phyloP scores from a whole-genome alignment of 2,329 filamentous ascomycete species.

The Plectosphaerella sp. region DNA sequence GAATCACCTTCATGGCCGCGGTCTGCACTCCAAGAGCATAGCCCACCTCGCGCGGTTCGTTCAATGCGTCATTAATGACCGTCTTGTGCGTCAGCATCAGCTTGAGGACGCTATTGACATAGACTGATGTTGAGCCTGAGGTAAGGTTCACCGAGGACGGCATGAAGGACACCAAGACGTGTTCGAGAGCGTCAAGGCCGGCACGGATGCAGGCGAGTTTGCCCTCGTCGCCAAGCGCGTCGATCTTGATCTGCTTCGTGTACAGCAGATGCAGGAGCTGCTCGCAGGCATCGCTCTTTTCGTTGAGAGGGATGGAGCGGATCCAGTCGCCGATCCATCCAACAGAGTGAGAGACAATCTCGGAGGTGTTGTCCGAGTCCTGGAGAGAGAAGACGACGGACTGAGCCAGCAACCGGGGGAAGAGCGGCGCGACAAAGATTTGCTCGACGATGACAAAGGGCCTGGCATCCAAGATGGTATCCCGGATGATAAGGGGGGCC shows the following conservation, averaged over 20 bases:
- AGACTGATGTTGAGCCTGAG: conserved; percentile 51
- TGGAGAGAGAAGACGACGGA: conserved; percentile 49
- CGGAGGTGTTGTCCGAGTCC: conserved; percentile 42
- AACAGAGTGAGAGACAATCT: conserved; percentile 59
- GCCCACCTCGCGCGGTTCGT: conserved; percentile 24
- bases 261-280: conserved; percentile 75
- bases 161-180: conserved; percentile 53
- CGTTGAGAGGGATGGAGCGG: conserved; percentile 68
- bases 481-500: conserved; percentile 80
- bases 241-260: conserved; percentile 53
- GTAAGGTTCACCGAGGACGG: conserved; percentile 30
- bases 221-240: conserved; percentile 50
- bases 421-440: conserved; percentile 68
- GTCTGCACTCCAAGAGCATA: conserved; percentile 40
- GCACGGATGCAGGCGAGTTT: conserved; percentile 59
- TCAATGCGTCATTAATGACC: conserved; percentile 52
- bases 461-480: conserved; percentile 76
- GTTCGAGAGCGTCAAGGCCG: conserved; percentile 56
- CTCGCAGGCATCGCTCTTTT: conserved; percentile 75
- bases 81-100: conserved; percentile 58
- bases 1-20: conserved; percentile 40
- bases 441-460: conserved; percentile 79
- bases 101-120: conserved; percentile 62
- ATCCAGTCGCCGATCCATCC: conserved; percentile 78
- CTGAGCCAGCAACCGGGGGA: conserved; percentile 56